Evolutionary conservation across 495 filamentous ascomycete genomes (phyloP).

Genomic region (Aspergillus kassunensis): DNA sequence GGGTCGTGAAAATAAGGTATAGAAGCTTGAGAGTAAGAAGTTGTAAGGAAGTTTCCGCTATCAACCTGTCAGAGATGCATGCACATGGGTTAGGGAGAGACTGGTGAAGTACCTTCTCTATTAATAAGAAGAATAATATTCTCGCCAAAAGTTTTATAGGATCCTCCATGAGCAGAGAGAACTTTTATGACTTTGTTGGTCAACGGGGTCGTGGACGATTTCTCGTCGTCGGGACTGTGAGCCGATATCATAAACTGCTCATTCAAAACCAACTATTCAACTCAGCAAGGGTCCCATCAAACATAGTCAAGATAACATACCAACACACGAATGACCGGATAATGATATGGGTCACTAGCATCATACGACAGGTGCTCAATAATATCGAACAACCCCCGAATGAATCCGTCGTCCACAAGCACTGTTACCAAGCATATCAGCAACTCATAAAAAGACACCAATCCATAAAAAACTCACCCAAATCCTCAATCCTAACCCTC

Average conservation of each 20-base stretch:
- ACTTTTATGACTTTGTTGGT: slow-evolving; percentile 94
- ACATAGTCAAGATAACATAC: slow-evolving; percentile 44
- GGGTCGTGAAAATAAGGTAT: slow-evolving; percentile 90
- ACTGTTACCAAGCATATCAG: slow-evolving; percentile 31
- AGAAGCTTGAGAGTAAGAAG: slow-evolving; percentile 92
- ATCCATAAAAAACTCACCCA: slow-evolving; percentile 49
- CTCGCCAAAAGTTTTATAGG: slow-evolving; percentile 92
- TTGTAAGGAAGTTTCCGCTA: slow-evolving; percentile 81
- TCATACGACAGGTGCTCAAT: slow-evolving; percentile 90
- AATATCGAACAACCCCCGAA: slow-evolving; percentile 77
- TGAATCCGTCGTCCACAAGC: slow-evolving; percentile 77
- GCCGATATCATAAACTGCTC: slow-evolving; percentile 93
- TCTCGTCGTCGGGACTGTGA: slow-evolving; percentile 46
- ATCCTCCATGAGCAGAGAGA: slow-evolving; percentile 70
- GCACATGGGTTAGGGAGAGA: neutral
- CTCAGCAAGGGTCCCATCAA: neutral
- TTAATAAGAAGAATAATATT: slow-evolving; percentile 96
- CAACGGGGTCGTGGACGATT: slow-evolving; percentile 42
- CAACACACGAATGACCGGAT: slow-evolving; percentile 88
- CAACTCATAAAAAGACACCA: neutral
- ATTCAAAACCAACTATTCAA: slow-evolving; percentile 80
- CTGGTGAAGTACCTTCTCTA: slow-evolving; percentile 65
- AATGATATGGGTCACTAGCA: slow-evolving; percentile 91
- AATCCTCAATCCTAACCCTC: slow-evolving; percentile 68
- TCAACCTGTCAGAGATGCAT: slow-evolving; percentile 19